A percentile compares a stretch with the other conserved stretches of the same genome.
These are phyloP conservation scores for Saccharum hybrid DNA, from an alignment of 202 grass and related monocot species.

Conservation along the genomic window DNA sequence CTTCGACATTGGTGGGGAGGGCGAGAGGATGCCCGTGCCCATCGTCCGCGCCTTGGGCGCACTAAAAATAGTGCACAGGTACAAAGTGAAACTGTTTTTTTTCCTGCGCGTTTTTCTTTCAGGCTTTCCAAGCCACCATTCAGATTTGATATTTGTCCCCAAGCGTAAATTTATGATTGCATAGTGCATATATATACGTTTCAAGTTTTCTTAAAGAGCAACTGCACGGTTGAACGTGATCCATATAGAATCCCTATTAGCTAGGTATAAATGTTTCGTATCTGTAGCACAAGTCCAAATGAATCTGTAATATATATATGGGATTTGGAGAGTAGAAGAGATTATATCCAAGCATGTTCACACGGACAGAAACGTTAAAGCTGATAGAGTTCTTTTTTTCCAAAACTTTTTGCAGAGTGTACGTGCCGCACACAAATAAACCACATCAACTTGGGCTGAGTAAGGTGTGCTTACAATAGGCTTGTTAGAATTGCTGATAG, in stretches of 20 bases:
- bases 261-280: background rate
- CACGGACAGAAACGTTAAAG: background rate
- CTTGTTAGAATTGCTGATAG: background rate
- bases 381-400: background rate
- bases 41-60: too few relatives aligned
- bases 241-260: too few relatives aligned
- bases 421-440: too few relatives aligned
- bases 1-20: constrained; percentile 78
- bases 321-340: background rate
- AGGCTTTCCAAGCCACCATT: constrained; percentile 25
- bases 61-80: too few relatives aligned
- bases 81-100: too few relatives aligned
- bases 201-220: too few relatives aligned
- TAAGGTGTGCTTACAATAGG: background rate
- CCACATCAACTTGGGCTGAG: too few relatives aligned
- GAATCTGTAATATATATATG: background rate
- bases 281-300: background rate
- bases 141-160: background rate
- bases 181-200: too few relatives aligned
- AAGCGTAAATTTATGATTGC: too few relatives aligned
- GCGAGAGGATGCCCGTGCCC: constrained; percentile 31
- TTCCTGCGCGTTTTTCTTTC: background rate
- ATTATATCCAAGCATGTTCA: background rate
- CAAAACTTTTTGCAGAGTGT: background rate
- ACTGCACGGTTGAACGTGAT: too few relatives aligned